Evolutionary conservation across 345 rosid species (phyloP).

Genomic region (Arabis hirsuta): DNA sequence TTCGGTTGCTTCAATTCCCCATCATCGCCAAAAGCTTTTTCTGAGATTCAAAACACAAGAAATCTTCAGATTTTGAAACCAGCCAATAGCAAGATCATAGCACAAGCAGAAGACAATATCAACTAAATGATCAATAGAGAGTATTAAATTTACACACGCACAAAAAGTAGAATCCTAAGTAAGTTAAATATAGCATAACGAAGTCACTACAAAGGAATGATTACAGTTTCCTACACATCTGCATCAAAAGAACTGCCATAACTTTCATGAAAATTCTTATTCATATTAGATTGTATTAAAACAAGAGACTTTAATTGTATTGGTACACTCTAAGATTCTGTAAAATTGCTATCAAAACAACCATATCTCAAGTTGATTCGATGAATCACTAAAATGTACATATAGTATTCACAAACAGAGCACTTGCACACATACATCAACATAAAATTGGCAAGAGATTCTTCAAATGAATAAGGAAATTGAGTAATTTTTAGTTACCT

Average conservation of each 20-base stretch:
- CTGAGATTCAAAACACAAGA: constrained; percentile 47
- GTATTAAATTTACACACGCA: background rate
- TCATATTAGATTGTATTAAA: too few relatives aligned
- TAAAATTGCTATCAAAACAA: background rate
- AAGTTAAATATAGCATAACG: too few relatives aligned
- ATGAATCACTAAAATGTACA: background rate
- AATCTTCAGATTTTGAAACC: background rate
- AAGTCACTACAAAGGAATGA: too few relatives aligned
- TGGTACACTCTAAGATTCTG: background rate
- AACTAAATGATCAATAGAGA: background rate
- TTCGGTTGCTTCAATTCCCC: constrained; percentile 81
- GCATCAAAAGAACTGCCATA: too few relatives aligned
- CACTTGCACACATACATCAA: background rate
- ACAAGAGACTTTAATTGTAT: background rate
- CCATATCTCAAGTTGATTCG: background rate
- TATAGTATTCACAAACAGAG: background rate
- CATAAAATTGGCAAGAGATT: background rate
- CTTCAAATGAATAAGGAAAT: too few relatives aligned
- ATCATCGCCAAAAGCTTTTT: constrained; percentile 85
- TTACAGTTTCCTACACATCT: too few relatives aligned
- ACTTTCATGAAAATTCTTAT: too few relatives aligned
- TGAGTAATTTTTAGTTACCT: constrained; percentile 49
- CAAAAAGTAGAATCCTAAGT: background rate
- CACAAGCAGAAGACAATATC: constrained; percentile 5
- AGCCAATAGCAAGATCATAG: background rate